Base-by-base conservation (phyloP, 2,329 filamentous ascomycete genomes). In the Calonectria pauciramosa region DNA sequence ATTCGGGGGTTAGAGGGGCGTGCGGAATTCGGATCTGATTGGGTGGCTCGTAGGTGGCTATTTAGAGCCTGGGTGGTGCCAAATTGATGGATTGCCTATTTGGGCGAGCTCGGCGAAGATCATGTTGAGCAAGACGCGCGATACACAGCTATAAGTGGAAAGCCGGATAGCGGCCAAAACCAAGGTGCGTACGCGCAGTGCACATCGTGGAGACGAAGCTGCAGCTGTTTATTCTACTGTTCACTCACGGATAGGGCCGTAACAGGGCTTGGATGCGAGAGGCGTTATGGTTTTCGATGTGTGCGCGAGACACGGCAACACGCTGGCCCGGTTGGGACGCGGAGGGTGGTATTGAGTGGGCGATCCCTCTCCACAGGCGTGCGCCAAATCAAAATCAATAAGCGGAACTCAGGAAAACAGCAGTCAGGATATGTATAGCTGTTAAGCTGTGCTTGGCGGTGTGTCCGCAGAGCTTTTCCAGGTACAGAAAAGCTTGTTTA, bases 401-500 rank as follows among this genome's bases (percentile, higher is more conserved):
- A 49, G 38, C 41, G 28, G 60, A 10, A 65, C 28, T 49, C 18
- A 41, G 34, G 36, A 16, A 41, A 63, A 23, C 34, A 26, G 56
- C 10, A 41, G 36, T 63, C 23, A n/a, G 16, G 36, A 63, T 36
- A 26, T 34, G 52, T n/a, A 10, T 20, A 56, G 7, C 13, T 63
- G n/a, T 20, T 41, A n/a, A 30, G 23, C 23, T 41, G 23, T 23
- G 34, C 56, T 63, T 41, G 34, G 56, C 36, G 56, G 56, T 63
- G 36, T 63, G 56, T 63, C 23, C 16, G 56, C 56, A 63, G 23
- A 30, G 47, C 65, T 41, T 56, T 54, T 36, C 65, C 23, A 56
- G 34, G 65, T 38, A 47, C 47, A 68, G 49, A 44, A 56, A 59
- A 68, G 66, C 66, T 68, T 68, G 66, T 59, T 68, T 59, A 23